phyloP scores from a whole-genome alignment of 345 rosid species.

The Dipteronia sinensis region DNA sequence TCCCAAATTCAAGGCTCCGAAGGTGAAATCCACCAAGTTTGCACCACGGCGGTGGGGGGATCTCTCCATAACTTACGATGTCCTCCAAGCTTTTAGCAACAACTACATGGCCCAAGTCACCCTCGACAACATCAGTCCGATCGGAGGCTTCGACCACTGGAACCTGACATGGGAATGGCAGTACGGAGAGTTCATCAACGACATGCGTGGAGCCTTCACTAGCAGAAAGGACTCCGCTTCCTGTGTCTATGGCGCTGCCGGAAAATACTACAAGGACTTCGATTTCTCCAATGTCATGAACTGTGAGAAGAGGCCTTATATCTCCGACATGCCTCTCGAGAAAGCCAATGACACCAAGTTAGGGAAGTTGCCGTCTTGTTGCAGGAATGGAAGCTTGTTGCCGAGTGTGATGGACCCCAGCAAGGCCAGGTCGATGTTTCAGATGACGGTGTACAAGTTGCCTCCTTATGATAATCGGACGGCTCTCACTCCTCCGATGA shows the following conservation, averaged over 20 bases:
- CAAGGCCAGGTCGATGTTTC: slow-evolving; percentile 67
- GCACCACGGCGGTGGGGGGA: slow-evolving; percentile 60
- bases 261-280: slow-evolving; percentile 53
- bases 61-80: slow-evolving; percentile 66
- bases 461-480: slow-evolving; percentile 76
- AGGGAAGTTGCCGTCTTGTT: slow-evolving; percentile 79
- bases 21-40: slow-evolving; percentile 42
- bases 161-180: slow-evolving; percentile 95
- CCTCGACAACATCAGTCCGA: slow-evolving; percentile 65
- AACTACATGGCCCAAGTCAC: slow-evolving; percentile 93
- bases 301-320: slow-evolving; percentile 66
- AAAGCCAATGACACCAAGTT: slow-evolving; percentile 52
- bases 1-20: slow-evolving; percentile 61
- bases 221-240: slow-evolving; percentile 47
- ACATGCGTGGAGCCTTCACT: slow-evolving; percentile 87
- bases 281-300: slow-evolving; percentile 75
- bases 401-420: slow-evolving; percentile 64
- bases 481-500: slow-evolving; percentile 68
- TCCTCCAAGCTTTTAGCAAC: slow-evolving; percentile 59
- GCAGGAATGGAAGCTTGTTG: slow-evolving; percentile 71
- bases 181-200: slow-evolving; percentile 77
- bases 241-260: slow-evolving; percentile 71
- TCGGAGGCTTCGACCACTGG: slow-evolving; percentile 90
- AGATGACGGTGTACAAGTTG: slow-evolving; percentile 69
- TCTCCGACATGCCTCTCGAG: slow-evolving; percentile 68